phyloP scores from a whole-genome alignment of 2,329 filamentous ascomycete genomes.

The Lecanicillium sp. region DNA sequence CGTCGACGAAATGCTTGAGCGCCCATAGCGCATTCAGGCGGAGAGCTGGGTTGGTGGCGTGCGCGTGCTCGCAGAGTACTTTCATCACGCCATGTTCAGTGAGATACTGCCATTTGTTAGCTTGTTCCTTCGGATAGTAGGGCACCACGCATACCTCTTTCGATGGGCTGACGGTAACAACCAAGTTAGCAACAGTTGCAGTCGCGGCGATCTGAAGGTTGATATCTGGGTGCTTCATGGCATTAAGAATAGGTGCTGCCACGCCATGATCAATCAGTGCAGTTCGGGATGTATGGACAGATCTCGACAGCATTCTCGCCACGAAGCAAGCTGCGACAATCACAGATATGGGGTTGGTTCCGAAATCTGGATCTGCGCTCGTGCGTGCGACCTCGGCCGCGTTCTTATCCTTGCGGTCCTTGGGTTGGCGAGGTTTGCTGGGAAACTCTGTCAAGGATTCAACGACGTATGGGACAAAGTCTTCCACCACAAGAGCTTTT shows the following conservation, averaged over 20 bases:
- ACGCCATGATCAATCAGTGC: constrained; percentile 82
- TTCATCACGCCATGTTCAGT: constrained; percentile 68
- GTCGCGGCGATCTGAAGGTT: constrained; percentile 84
- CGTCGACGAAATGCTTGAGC: constrained; percentile 80
- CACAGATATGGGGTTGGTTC: constrained; percentile 68
- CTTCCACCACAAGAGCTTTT: constrained; percentile 74
- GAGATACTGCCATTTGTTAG: constrained; percentile 51
- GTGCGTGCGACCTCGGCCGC: constrained; percentile 27
- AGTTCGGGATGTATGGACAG: constrained; percentile 76
- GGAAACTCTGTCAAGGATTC: constrained; percentile 64
- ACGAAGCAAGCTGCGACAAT: constrained; percentile 81
- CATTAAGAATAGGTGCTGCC: constrained; percentile 66
- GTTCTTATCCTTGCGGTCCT: constrained; percentile 37
- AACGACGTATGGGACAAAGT: constrained; percentile 74
- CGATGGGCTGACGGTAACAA: constrained; percentile 87
- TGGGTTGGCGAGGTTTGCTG: constrained; percentile 40
- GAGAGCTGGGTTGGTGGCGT: constrained; percentile 71
- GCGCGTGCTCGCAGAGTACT: constrained; percentile 76
- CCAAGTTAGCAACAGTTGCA: constrained; percentile 75
- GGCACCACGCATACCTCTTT: constrained; percentile 57
- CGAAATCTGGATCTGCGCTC: constrained; percentile 46
- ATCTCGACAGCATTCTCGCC: constrained; percentile 74
- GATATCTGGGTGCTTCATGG: constrained; percentile 68
- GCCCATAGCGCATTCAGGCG: constrained; percentile 88
- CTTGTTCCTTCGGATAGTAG: constrained; percentile 7